These are phyloP conservation scores for Fusarium nurragi DNA, from an alignment of 2,329 filamentous ascomycete genomes.

Conservation along the genomic window DNA sequence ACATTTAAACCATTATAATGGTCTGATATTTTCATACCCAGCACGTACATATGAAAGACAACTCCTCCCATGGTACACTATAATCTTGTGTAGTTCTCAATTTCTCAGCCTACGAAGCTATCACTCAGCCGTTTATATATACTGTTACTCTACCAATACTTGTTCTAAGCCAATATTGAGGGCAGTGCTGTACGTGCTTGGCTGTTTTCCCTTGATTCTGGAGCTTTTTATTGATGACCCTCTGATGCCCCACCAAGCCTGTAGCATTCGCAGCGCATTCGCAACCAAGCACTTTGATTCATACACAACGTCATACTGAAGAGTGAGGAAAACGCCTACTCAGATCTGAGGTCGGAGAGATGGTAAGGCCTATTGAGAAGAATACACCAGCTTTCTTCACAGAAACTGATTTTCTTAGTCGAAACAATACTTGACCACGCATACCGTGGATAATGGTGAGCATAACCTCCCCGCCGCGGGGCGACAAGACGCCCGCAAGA, in stretches of 20 bases:
- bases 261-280: constrained; percentile 24
- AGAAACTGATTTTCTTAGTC: constrained; percentile 66
- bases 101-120: neutral
- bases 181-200: neutral
- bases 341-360: constrained; percentile 22
- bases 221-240: constrained; percentile 24
- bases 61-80: neutral
- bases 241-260: constrained; percentile 34
- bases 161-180: neutral
- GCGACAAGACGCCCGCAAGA: constrained; percentile 13
- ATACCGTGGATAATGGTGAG: constrained; percentile 87
- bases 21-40: neutral
- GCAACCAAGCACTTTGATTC: constrained; percentile 32
- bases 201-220: constrained; percentile 1
- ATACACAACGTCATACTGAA: constrained; percentile 41
- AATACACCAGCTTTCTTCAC: neutral
- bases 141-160: neutral
- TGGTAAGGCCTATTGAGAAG: constrained; percentile 39
- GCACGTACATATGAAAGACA: neutral
- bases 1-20: neutral
- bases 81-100: neutral
- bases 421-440: constrained; percentile 96
- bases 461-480: constrained; percentile 47
- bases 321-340: constrained; percentile 11
- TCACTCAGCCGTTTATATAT: neutral